A percentile compares a stretch with the other conserved stretches of the same genome.
These are phyloP conservation scores for Bipolaris cookei DNA, from an alignment of 2,329 filamentous ascomycete genomes.

Conservation along the genomic window DNA sequence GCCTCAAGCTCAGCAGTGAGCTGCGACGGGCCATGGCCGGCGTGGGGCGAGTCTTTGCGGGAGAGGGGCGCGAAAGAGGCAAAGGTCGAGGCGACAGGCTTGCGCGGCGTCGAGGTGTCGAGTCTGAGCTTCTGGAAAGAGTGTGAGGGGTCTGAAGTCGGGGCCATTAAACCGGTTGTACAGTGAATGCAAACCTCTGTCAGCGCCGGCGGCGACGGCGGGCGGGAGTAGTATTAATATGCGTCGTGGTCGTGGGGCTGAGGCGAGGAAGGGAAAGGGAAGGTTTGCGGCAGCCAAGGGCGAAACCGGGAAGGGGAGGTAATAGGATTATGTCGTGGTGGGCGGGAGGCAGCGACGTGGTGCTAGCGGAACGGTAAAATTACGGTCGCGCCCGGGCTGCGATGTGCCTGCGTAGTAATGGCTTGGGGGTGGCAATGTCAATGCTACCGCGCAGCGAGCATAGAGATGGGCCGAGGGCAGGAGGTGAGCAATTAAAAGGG, in stretches of 20 bases:
- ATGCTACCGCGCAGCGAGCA: neutral
- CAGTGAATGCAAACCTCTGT: conserved; percentile 45
- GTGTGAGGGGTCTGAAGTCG: conserved; percentile 48
- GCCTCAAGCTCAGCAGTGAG: conserved; percentile 28
- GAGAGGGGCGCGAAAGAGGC: conserved; percentile 47
- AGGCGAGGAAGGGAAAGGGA: conserved; percentile 1
- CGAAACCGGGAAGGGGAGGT: conserved; percentile 26
- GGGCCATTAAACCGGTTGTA: conserved; percentile 49
- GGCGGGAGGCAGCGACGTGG: conserved; percentile 15
- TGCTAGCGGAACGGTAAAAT: conserved; percentile 24
- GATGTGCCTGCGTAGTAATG: conserved; percentile 6
- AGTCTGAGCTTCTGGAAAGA: conserved; percentile 53
- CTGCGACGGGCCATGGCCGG: conserved; percentile 31
- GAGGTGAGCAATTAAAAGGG: neutral
- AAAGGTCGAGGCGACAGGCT: conserved; percentile 45
- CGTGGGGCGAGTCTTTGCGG: conserved; percentile 35
- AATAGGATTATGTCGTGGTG: conserved; percentile 26
- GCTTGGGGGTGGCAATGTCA: conserved; percentile 8
- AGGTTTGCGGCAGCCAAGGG: conserved; percentile 35
- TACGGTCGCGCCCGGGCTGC: conserved; percentile 13
- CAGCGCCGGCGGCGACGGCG: conserved; percentile 20
- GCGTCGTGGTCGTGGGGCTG: conserved; percentile 36
- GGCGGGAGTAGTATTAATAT: conserved; percentile 36
- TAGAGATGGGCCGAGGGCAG: neutral
- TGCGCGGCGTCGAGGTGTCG: conserved; percentile 46